Evolutionary conservation across 768 basidiomycete genomes (phyloP).

Genomic region (Baorangia bicolor): DNA sequence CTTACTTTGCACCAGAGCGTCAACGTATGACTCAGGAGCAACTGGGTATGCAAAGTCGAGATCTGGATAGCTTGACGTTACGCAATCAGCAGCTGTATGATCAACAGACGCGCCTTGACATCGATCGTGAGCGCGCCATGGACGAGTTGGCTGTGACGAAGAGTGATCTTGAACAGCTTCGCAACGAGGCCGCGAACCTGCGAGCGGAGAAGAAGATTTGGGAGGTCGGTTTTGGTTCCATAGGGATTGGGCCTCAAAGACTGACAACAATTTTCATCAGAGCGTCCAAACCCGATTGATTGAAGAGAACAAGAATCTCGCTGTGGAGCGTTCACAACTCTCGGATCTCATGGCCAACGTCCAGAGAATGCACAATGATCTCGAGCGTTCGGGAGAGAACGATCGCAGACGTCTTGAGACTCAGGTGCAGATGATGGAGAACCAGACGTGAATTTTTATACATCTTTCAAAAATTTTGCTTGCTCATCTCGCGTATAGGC

Average conservation of each 20-base stretch:
- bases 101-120: conserved; percentile 71
- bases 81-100: conserved; percentile 74
- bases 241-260: background rate
- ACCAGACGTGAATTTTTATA: conserved; percentile 60
- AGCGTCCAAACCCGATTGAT: conserved; percentile 76
- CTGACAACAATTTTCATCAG: conserved; percentile 39
- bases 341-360: conserved; percentile 88
- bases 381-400: conserved; percentile 80
- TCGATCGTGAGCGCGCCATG: conserved; percentile 65
- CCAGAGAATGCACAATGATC: conserved; percentile 86
- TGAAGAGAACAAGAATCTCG: conserved; percentile 79
- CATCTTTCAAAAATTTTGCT: background rate
- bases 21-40: conserved; percentile 72
- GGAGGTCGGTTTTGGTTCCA: conserved; percentile 57
- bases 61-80: conserved; percentile 63
- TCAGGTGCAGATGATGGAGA: conserved; percentile 74
- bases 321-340: conserved; percentile 80
- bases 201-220: conserved; percentile 92
- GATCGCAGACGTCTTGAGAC: conserved; percentile 79
- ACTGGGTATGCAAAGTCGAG: conserved; percentile 55
- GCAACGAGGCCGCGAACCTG: conserved; percentile 84
- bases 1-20: conserved; percentile 48
- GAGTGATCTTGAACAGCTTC: conserved; percentile 67
- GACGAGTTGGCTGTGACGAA: conserved; percentile 64
- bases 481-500: conserved; percentile 40